These are phyloP conservation scores for Amanita thiersii DNA, from an alignment of 768 basidiomycete species.

Conservation along the genomic window DNA sequence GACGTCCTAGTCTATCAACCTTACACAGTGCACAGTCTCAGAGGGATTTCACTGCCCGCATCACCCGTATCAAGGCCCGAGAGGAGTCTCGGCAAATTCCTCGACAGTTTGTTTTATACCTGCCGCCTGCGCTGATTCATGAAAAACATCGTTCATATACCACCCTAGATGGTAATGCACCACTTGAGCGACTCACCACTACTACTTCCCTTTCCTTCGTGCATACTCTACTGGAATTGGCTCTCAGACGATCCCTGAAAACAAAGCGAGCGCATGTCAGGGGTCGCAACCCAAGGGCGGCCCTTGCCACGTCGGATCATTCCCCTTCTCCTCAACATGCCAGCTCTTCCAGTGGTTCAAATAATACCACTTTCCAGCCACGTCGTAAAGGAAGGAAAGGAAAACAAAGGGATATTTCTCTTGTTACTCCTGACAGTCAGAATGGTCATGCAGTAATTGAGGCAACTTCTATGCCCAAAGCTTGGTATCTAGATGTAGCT, in stretches of 20 bases:
- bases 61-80: constrained; percentile 51
- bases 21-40: constrained; percentile 48
- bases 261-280: constrained; percentile 20
- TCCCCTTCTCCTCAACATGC: constrained; percentile 23
- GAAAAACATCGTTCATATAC: constrained; percentile 1
- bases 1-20: constrained; percentile 41
- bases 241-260: constrained; percentile 32
- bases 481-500: constrained; percentile 90
- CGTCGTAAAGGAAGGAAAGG: constrained; percentile 31
- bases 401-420: constrained; percentile 28
- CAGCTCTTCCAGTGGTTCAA: constrained; percentile 6
- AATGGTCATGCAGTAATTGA: background rate
- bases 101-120: constrained; percentile 59
- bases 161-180: no score
- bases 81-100: constrained; percentile 51
- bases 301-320: constrained; percentile 14
- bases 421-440: background rate
- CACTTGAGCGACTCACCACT: constrained; percentile 25
- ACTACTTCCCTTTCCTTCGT: constrained; percentile 41
- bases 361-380: no score
- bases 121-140: constrained; percentile 31
- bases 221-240: constrained; percentile 40
- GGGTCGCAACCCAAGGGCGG: constrained; percentile 10
- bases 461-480: constrained; percentile 28
- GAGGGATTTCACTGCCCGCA: constrained; percentile 50